These are phyloP conservation scores for Marasmius sp. DNA, from an alignment of 1,284 basidiomycete species.

Conservation along the genomic window DNA sequence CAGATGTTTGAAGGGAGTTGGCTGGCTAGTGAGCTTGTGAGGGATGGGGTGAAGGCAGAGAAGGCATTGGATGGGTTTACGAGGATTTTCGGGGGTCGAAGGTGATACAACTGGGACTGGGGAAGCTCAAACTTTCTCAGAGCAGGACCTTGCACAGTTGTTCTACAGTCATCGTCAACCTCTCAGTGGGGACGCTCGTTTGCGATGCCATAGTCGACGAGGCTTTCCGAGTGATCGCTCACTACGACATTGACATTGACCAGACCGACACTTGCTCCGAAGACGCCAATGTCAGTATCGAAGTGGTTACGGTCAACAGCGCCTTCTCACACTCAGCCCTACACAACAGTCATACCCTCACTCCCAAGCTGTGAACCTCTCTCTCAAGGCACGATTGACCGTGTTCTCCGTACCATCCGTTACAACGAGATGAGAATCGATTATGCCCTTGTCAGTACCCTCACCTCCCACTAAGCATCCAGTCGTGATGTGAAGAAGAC, in stretches of 20 bases:
- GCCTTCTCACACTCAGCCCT: constrained; percentile 21
- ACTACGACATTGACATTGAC: constrained; percentile 19
- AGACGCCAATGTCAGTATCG: background rate
- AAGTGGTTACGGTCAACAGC: background rate
- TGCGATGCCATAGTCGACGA: constrained; percentile 31
- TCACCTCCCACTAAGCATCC: constrained; percentile 40
- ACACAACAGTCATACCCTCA: constrained; percentile 38
- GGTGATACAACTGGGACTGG: no score
- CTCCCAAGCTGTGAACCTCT: constrained; percentile 30
- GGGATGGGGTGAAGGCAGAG: constrained; percentile 15
- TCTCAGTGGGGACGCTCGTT: constrained; percentile 32
- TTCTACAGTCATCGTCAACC: no score
- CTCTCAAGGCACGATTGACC: constrained; percentile 30
- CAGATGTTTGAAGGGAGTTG: constrained; percentile 42
- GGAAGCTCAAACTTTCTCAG: no score
- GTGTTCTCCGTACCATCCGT: constrained; percentile 39
- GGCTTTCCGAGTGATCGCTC: constrained; percentile 31
- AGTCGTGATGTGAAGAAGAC: constrained; percentile 32
- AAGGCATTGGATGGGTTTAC: constrained; percentile 23
- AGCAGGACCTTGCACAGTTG: no score
- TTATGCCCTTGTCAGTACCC: constrained; percentile 43
- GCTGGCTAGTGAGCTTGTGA: constrained; percentile 27
- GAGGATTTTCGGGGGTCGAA: constrained; percentile 28
- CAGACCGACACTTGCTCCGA: constrained; percentile 2
- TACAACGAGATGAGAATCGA: constrained; percentile 36